A percentile compares a stretch with the other conserved stretches of the same genome.
Conservation (phyloP, 495 filamentous ascomycete genomes). For the Annulohypoxylon nitens region DNA sequence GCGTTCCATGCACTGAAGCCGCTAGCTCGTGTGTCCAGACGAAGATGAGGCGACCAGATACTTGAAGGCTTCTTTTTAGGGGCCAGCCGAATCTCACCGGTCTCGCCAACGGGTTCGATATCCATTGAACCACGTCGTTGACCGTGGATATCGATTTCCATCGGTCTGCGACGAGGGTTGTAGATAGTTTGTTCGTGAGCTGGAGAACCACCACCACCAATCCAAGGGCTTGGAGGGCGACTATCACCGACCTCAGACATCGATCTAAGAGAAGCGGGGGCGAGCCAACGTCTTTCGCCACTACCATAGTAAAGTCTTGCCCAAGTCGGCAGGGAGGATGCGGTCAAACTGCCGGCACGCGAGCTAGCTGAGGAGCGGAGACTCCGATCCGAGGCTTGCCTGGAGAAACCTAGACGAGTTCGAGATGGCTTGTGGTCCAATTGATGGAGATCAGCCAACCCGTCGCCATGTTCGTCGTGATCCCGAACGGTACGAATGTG, state of each 20-base stretch:
- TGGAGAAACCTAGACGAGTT: constrained; percentile 59
- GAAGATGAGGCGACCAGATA: constrained; percentile 83
- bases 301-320: constrained; percentile 70
- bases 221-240: constrained; percentile 56
- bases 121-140: constrained; percentile 52
- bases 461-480: constrained; percentile 69
- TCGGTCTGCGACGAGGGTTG: constrained; percentile 66
- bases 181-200: constrained; percentile 62
- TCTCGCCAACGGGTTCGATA: constrained; percentile 46
- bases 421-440: constrained; percentile 60
- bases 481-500: constrained; percentile 58
- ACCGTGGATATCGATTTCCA: constrained; percentile 45
- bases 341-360: constrained; percentile 66
- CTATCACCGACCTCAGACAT: constrained; percentile 59
- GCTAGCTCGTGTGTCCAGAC: constrained; percentile 69
- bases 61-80: constrained; percentile 63
- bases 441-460: constrained; percentile 63
- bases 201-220: constrained; percentile 57
- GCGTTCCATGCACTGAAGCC: constrained; percentile 74
- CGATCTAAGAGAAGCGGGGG: constrained; percentile 55
- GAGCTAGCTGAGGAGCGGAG: constrained; percentile 64
- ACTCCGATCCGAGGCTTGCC: constrained; percentile 59
- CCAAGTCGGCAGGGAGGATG: constrained; percentile 72
- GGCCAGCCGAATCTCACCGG: constrained; percentile 45
- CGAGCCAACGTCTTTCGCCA: constrained; percentile 63